Evolutionary conservation across 1,284 basidiomycete species (phyloP).

Genomic region (Pseudomicrostroma phylloplanum): DNA sequence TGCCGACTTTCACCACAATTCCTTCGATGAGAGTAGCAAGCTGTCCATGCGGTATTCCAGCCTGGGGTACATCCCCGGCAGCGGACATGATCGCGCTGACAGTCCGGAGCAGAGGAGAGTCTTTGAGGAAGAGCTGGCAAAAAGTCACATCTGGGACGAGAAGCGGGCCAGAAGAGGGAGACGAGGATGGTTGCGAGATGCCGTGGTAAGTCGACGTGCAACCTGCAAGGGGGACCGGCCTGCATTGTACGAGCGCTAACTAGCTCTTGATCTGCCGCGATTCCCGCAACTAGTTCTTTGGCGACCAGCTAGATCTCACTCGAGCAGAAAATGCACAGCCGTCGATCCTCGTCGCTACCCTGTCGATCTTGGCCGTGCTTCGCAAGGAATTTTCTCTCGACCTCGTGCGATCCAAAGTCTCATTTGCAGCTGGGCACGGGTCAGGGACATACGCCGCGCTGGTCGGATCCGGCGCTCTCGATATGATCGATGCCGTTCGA

Average conservation of each 20-base stretch:
- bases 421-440: conserved; percentile 42
- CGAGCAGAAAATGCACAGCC: conserved; percentile 45
- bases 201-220: conserved; percentile 16
- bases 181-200: conserved; percentile 36
- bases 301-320: conserved; percentile 47
- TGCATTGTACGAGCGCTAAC: not conserved
- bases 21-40: not conserved
- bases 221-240: not conserved
- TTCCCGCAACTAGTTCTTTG: conserved; percentile 22
- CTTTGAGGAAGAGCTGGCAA: conserved; percentile 41
- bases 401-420: conserved; percentile 37
- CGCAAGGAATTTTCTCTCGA: conserved; percentile 42
- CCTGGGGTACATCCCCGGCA: conserved; percentile 3
- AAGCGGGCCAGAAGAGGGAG: conserved; percentile 7
- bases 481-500: conserved; percentile 38
- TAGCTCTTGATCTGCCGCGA: not conserved
- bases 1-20: not conserved
- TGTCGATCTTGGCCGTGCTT: conserved; percentile 43
- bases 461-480: conserved; percentile 29
- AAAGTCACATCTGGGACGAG: conserved; percentile 24
- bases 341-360: conserved; percentile 40
- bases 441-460: conserved; percentile 45
- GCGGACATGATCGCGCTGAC: conserved; percentile 18
- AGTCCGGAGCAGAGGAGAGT: conserved; percentile 22
- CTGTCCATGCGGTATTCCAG: not conserved